Conservation (phyloP, 2,329 filamentous ascomycete species). For the Penicillium aurantiogriseum region DNA sequence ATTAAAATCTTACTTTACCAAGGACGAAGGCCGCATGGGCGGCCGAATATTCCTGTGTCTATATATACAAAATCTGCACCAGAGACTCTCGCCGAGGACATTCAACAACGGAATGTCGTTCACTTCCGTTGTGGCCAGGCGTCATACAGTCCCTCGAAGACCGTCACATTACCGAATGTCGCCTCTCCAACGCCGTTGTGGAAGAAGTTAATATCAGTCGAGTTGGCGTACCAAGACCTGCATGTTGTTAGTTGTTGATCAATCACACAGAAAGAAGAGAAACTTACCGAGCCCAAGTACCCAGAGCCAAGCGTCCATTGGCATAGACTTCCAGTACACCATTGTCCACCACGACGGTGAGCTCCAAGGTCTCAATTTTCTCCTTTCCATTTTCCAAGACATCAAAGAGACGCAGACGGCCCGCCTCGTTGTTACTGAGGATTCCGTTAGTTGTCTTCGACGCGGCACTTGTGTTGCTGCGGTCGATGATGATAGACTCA, state of each 20-base stretch:
- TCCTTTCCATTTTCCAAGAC: slow-evolving; percentile 3
- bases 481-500: slow-evolving; percentile 20
- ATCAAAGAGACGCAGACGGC: slow-evolving; percentile 19
- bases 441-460: slow-evolving; percentile 13
- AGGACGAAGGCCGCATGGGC: background rate
- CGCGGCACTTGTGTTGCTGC: slow-evolving; percentile 19
- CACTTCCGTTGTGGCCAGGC: slow-evolving; percentile 16
- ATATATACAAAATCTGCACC: background rate
- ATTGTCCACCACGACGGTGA: slow-evolving; percentile 22
- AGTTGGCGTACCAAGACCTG: slow-evolving; percentile 23
- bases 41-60: background rate
- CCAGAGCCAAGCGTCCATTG: slow-evolving; percentile 21
- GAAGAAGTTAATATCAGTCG: slow-evolving; percentile 20
- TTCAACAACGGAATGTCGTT: background rate
- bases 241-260: background rate
- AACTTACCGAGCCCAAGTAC: slow-evolving; percentile 21
- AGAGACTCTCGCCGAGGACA: too few species aligned
- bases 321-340: slow-evolving; percentile 19
- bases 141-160: slow-evolving; percentile 22
- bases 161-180: slow-evolving; percentile 13
- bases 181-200: slow-evolving; percentile 18
- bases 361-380: slow-evolving; percentile 16
- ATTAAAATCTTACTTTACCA: background rate
- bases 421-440: slow-evolving; percentile 7
- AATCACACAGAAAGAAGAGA: background rate